Evolutionary conservation across 2,329 filamentous ascomycete species (phyloP).

Genomic region (Cercospora canescens): DNA sequence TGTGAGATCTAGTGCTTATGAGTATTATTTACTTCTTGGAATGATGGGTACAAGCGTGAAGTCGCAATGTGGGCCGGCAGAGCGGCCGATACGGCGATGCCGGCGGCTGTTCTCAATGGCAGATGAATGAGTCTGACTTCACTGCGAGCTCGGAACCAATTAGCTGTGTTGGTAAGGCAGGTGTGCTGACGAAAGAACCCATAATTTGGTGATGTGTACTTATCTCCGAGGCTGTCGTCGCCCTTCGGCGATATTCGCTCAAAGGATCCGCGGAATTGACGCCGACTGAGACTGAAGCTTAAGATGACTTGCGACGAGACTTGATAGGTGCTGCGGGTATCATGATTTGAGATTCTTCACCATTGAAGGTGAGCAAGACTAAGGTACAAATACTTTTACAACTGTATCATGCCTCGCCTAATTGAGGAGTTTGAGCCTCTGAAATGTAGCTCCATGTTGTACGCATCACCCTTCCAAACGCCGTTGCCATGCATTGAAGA

Average conservation of each 20-base stretch:
- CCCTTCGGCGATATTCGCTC: background rate
- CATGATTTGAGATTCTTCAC: slow-evolving; percentile 19
- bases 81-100: background rate
- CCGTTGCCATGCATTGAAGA: slow-evolving; percentile 15
- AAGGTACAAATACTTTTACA: slow-evolving; percentile 19
- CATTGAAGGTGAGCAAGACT: slow-evolving; percentile 10
- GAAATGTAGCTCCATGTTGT: background rate
- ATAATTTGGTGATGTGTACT: background rate
- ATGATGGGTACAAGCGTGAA: background rate
- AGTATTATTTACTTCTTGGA: background rate
- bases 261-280: background rate
- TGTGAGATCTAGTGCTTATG: background rate
- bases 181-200: background rate
- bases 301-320: background rate
- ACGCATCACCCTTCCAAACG: slow-evolving; percentile 3
- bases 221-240: background rate
- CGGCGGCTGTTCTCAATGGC: slow-evolving; percentile 1
- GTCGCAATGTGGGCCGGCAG: slow-evolving; percentile 2
- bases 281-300: too few species aligned
- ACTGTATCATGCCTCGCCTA: slow-evolving; percentile 13
- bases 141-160: background rate
- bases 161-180: background rate
- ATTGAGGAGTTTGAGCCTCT: background rate
- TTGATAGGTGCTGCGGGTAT: background rate
- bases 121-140: background rate